phyloP scores from a whole-genome alignment of 805 yeast genomes.

The Myxozyma sirexii region DNA sequence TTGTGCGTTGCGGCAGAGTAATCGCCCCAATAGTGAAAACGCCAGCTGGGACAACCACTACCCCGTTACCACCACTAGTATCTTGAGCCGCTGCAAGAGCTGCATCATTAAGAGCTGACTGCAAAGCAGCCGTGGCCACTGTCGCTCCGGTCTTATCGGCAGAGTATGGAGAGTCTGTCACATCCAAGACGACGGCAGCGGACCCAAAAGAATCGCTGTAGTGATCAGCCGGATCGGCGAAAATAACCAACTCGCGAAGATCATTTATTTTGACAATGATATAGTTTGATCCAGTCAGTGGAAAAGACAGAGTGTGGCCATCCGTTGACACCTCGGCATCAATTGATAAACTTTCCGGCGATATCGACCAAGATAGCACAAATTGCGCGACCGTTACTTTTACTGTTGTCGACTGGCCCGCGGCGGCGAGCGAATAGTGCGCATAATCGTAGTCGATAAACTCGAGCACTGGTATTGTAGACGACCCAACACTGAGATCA shows the following conservation, averaged over 20 bases:
- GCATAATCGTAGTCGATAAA: slow-evolving; percentile 23
- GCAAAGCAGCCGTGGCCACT: slow-evolving; percentile 9
- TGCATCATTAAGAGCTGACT: slow-evolving; percentile 10
- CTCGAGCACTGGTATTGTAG: slow-evolving; percentile 10
- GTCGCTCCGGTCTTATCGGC: slow-evolving; percentile 13
- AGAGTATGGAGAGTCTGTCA: slow-evolving; percentile 10
- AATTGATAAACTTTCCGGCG: slow-evolving; percentile 9
- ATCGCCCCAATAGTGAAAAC: slow-evolving; percentile 14
- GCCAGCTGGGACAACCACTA: slow-evolving; percentile 25
- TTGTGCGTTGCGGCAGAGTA: slow-evolving; percentile 11
- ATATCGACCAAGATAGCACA: slow-evolving; percentile 8
- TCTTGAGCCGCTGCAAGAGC: background rate
- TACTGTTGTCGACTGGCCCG: background rate
- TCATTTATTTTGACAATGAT: slow-evolving; percentile 25
- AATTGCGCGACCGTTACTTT: slow-evolving; percentile 2
- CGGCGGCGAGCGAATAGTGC: slow-evolving; percentile 16
- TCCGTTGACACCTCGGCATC: background rate
- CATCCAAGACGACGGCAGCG: background rate
- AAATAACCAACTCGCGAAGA: slow-evolving; percentile 20
- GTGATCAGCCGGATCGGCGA: slow-evolving; percentile 21
- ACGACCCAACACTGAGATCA: slow-evolving; percentile 1
- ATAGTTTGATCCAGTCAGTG: slow-evolving; percentile 12
- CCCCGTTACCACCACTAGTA: background rate
- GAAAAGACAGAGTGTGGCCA: slow-evolving; percentile 9
- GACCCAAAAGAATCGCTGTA: background rate